Evolutionary conservation across 73 alveolate genomes (phyloP).

Genomic region (Symbiodinium pilosum): DNA sequence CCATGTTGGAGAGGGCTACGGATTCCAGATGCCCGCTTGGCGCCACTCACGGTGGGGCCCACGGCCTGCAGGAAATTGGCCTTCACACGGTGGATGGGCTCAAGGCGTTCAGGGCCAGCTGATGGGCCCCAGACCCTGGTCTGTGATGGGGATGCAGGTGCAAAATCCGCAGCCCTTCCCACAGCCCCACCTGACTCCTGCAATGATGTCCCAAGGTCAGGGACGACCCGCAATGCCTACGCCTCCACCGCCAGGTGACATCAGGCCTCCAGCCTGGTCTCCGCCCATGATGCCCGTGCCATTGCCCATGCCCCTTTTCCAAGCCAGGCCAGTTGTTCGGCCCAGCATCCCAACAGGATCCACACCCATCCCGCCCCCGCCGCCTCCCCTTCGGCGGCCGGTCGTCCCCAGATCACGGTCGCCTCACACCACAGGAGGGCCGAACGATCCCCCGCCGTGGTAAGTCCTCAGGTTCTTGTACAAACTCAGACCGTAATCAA

Average conservation of each 20-base stretch:
- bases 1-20: background rate
- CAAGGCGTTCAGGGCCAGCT: background rate
- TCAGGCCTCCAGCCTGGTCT: conserved; percentile 33
- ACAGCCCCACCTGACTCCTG: conserved; percentile 13
- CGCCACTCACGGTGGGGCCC: background rate
- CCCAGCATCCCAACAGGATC: background rate
- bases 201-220: background rate
- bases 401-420: background rate
- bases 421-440: background rate
- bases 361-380: conserved; percentile 25
- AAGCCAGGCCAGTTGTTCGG: conserved; percentile 19
- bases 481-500: too few relatives aligned
- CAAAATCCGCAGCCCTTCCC: conserved; percentile 9
- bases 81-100: background rate
- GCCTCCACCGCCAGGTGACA: background rate
- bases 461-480: too few relatives aligned
- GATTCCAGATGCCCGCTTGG: background rate
- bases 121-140: background rate
- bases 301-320: background rate
- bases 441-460: too few relatives aligned
- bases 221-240: conserved; percentile 3
- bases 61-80: too few relatives aligned
- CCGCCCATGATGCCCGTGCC: conserved; percentile 45
- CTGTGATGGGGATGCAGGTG: background rate
- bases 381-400: background rate